Base-by-base conservation (phyloP, 2,329 filamentous ascomycete species). In the Lasiodiplodia hormozganensis region DNA sequence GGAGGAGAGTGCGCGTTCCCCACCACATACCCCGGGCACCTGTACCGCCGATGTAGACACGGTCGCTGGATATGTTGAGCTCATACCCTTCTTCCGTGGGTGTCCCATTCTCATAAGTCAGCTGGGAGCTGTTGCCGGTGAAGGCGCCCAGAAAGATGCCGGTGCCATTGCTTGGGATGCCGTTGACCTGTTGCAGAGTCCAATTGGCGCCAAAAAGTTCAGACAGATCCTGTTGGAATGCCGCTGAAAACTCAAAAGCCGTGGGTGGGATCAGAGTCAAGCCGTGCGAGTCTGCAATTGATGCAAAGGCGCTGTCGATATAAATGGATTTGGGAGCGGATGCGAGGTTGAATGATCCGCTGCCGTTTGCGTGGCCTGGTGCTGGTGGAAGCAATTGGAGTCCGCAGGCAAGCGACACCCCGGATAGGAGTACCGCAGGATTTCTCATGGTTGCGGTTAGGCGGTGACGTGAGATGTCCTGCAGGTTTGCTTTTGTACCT, bases 231-330 rank as follows among this genome's bases (percentile, higher is more conserved):
- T 80, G 72, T 25, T 75, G 72, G 68, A 87, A 86, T 0, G 79
- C 82, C 21, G 77, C 72, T 2, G 84, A 85, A 52, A 87, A 87
- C 3, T 85, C 82, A n/a, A 76, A 71, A 1, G 82, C 82, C 0
- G 81, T 82, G 0, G 85, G 85, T 1, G 85, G 85, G 53, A 87
- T 86, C 10, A 86, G 77, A 0, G 84, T 86, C 34, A 86, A 73
- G 0, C 85, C 85, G 62, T 81, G 75, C 0, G 76, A 75, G 67
- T 87, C 85, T 8, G 74, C 76, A 38, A 70, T 72, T 0, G 76
- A 72, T 0, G 82, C 80, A 57, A 86, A 82, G 1, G 68, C 70
- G 0, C 71, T 70, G 4, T 82, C 73, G 11, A 87, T 79, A 68
- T 82, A 86, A 36, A 85, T 79, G 4, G 73, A 79, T 53, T 72